Evolutionary conservation across 2,329 filamentous ascomycete species (phyloP), one percentile per base, ranked within the genome.

Genomic region (Aspergillus sp.): DNA sequence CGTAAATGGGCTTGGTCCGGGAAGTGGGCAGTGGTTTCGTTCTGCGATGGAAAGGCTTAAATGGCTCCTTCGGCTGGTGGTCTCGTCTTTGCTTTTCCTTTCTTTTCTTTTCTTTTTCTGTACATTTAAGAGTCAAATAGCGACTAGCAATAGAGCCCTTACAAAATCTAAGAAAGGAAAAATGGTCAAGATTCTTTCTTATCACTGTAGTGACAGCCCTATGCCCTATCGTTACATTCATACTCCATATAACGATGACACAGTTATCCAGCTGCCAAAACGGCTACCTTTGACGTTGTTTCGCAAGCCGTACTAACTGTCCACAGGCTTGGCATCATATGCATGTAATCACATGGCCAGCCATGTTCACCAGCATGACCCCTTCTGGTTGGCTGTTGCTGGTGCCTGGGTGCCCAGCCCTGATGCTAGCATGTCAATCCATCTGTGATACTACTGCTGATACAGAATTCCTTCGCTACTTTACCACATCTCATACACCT

Each of bases 1-100:
- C 77, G 93, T 47, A 86, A 87, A 66, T 97, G 91, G 91, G 90
- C 88, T 0, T 97, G 90, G 90, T 86, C 81, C 61, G 91, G 91
- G 38, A 96, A 96, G 69, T 97, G 88, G 86, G 91, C 91, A 4
- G 88, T 97, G n/a, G 83, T 94, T 4, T 89, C 87, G 29, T 88
- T 90, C 59, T 88, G 78, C 41, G 78, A 84, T 56, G 86, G 86
- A 0, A 86, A 86, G 64, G 57, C 50, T 12, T 63, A 54, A 55
- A 19, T 32, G 5, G 5, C 30, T 5, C 30, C 8, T 32, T 32
- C 30, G 30, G 30, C 19, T 19, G 19, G 19, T 19, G 19, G 19
- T 19, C 19, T 19, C 19, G 19, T 19, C 19, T 19, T 19, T 19
- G 19, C 19, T 19, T 19, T 19, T 19, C 19, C 19, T 19, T 19